Evolutionary conservation across 495 filamentous ascomycete species (phyloP).

Genomic region (Usnea hakonensis): DNA sequence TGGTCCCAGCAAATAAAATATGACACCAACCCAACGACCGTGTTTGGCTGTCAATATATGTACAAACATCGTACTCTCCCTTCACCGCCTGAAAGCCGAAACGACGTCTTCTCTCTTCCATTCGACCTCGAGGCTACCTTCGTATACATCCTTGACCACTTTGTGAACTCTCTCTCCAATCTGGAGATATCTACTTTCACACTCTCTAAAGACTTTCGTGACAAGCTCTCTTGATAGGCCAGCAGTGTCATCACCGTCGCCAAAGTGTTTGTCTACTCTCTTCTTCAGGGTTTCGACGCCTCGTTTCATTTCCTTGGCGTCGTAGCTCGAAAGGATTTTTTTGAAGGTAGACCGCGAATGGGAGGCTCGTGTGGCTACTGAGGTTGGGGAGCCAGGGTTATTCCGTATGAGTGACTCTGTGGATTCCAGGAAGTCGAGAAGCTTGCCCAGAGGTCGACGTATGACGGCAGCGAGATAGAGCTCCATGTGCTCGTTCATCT

Average conservation of each 20-base stretch:
- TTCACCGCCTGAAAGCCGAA: conserved; percentile 41
- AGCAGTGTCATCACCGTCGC: conserved; percentile 64
- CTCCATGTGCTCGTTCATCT: conserved; percentile 81
- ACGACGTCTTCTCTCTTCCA: conserved; percentile 53
- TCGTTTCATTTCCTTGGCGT: conserved; percentile 71
- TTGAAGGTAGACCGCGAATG: conserved; percentile 75
- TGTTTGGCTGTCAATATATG: neutral
- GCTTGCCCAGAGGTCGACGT: conserved; percentile 76
- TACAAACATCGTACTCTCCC: neutral
- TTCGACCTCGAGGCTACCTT: conserved; percentile 53
- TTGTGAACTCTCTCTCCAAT: neutral
- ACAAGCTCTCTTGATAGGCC: conserved; percentile 63
- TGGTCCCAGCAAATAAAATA: neutral
- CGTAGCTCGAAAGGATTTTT: conserved; percentile 72
- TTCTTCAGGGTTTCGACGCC: conserved; percentile 81
- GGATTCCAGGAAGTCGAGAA: conserved; percentile 83
- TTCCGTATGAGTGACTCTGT: conserved; percentile 54
- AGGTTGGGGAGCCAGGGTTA: conserved; percentile 32
- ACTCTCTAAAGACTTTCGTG: conserved; percentile 67
- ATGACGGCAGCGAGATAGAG: conserved; percentile 84
- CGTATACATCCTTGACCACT: conserved; percentile 56
- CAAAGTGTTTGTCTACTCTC: conserved; percentile 93
- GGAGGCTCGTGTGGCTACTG: conserved; percentile 63
- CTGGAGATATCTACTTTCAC: conserved; percentile 43
- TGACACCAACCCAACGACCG: neutral